Conservation (phyloP, 495 filamentous ascomycete species). For the Lophium mytilinum region DNA sequence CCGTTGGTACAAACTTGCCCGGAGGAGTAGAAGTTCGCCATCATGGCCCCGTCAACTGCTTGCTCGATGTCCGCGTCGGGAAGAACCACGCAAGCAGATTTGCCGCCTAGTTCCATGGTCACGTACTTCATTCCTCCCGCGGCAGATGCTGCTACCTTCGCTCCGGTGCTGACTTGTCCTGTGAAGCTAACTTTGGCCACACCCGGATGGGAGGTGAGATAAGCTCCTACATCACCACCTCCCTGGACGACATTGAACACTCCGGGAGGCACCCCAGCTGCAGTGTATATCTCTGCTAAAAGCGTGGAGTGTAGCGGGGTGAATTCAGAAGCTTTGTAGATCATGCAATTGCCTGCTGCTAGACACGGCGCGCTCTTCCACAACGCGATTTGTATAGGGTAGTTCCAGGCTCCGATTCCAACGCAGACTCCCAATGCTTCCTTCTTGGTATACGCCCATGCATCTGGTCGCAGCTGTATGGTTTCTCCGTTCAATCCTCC, state of each 20-base stretch:
- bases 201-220: conserved; percentile 56
- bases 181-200: conserved; percentile 79
- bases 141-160: conserved; percentile 62
- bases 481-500: conserved; percentile 29
- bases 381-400: conserved; percentile 78
- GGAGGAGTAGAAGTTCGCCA: conserved; percentile 78
- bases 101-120: conserved; percentile 79
- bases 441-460: conserved; percentile 27
- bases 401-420: conserved; percentile 45
- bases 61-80: conserved; percentile 64
- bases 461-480: conserved; percentile 26
- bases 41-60: conserved; percentile 75
- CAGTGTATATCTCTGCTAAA: conserved; percentile 60
- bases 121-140: conserved; percentile 75
- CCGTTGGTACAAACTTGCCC: conserved; percentile 84
- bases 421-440: conserved; percentile 34
- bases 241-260: conserved; percentile 80
- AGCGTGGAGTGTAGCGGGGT: conserved; percentile 64
- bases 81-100: conserved; percentile 63
- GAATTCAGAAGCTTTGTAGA: conserved; percentile 78
- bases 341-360: conserved; percentile 77
- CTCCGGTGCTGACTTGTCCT: conserved; percentile 69
- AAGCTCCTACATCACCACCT: conserved; percentile 59
- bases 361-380: conserved; percentile 81
- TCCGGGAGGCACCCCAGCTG: conserved; percentile 66